A percentile compares a stretch with the other conserved stretches of the same genome.
These are phyloP conservation scores for Saturnispora besseyi DNA, from an alignment of 805 yeast genomes.

Conservation along the genomic window DNA sequence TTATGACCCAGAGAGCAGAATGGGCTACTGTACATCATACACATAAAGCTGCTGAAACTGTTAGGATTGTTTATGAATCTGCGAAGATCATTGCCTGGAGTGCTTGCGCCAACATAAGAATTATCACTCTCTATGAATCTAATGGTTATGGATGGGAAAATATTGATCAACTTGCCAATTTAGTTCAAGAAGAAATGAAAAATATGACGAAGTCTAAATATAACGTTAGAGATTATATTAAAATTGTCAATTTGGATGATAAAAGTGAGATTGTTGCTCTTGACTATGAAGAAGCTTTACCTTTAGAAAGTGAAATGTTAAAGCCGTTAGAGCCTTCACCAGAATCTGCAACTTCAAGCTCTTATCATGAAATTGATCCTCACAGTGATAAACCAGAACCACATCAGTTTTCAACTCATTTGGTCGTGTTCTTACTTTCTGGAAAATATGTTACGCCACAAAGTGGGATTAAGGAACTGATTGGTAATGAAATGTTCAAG, in stretches of 20 bases:
- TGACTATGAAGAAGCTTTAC: neutral
- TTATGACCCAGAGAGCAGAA: slow-evolving; percentile 29
- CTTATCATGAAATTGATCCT: neutral
- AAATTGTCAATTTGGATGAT: slow-evolving; percentile 16
- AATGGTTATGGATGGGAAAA: slow-evolving; percentile 26
- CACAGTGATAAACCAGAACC: neutral
- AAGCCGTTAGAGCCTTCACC: neutral
- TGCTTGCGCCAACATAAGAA: slow-evolving; percentile 18
- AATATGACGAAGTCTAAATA: slow-evolving; percentile 14
- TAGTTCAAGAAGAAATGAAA: slow-evolving; percentile 21
- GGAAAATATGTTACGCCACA: slow-evolving; percentile 3
- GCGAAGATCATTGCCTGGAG: slow-evolving; percentile 28
- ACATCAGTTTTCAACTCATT: neutral
- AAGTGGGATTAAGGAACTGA: neutral
- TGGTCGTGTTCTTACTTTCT: slow-evolving; percentile 16
- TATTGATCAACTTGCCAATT: slow-evolving; percentile 17
- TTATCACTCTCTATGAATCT: slow-evolving; percentile 22
- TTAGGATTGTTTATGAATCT: slow-evolving; percentile 31
- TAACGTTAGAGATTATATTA: slow-evolving; percentile 16
- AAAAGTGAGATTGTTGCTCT: slow-evolving; percentile 4
- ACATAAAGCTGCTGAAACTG: slow-evolving; percentile 34
- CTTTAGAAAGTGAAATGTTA: neutral
- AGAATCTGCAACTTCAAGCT: neutral
- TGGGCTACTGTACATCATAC: slow-evolving; percentile 32
- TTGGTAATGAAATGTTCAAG: neutral